Evolutionary conservation across 129 eudicot genomes (phyloP), one percentile per base, ranked within the genome.

Genomic region (Centaurea solstitialis): DNA sequence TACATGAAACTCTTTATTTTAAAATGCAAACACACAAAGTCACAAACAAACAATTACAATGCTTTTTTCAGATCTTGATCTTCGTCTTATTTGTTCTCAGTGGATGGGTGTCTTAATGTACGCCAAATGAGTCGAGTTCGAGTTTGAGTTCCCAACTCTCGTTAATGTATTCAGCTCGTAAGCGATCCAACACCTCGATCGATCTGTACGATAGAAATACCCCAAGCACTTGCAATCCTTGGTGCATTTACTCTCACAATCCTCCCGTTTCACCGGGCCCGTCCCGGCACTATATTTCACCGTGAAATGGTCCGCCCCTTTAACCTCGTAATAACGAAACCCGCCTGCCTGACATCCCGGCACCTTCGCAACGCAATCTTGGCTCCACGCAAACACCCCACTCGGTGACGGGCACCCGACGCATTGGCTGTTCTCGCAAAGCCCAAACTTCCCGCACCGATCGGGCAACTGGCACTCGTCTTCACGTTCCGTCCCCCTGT

Each of bases 211-310:
- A 76, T 83, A 86, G 45, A 89, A 89, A 75, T 86, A 89, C 3
- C 86, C 90, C 86, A 78, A 22, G 47, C 92, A 88, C 85, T 86
- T 88, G 80, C 90, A 88, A 68, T 86, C 92, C 12, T 76, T 61
- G 0, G 75, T 80, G 53, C 92, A 89, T 66, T 80, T 89, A 3
- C 47, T 67, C 47, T 74, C 78, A 35, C 90, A 89, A 1, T 50
- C 83, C 26, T 65, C 72, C 68, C 68, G 79, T n/a, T 79, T 78
- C 70, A 43, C 47, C 1, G 86, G 81, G 5, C 87, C 89, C n/a
- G 12, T 18, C 18, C 89, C 91, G 5, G 65, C n/a, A 6, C 80
- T 73, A 20, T 85, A 88, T 50, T 59, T 82, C 6, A 82, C 70
- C 10, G 77, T 76, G 21, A 75, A 88, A 80, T 88, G 89, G 13